These are phyloP conservation scores for Globisporangium solare DNA, from an alignment of 352 stramenopile species.

Conservation along the genomic window DNA sequence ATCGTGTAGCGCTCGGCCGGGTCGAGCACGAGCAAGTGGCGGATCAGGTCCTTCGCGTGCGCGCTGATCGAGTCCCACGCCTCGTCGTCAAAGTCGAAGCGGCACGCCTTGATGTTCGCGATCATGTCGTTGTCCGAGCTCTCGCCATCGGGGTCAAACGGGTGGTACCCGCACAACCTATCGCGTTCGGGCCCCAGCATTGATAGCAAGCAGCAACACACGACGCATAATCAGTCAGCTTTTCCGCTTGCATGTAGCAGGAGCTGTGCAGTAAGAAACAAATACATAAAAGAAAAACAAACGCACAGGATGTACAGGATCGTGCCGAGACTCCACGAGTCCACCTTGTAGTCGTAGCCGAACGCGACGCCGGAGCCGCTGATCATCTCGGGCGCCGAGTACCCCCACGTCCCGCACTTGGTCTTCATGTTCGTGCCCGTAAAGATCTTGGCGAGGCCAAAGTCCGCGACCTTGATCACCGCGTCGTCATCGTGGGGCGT, in stretches of 20 bases:
- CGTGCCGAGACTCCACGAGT: constrained; percentile 84
- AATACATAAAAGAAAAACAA: too few species aligned
- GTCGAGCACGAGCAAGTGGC: constrained; percentile 73
- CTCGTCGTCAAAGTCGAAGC: constrained; percentile 71
- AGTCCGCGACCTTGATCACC: constrained; percentile 77
- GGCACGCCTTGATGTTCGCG: constrained; percentile 67
- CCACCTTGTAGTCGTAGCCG: constrained; percentile 80
- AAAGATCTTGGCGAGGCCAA: constrained; percentile 83
- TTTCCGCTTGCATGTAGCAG: too few species aligned
- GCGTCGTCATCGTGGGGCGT: constrained; percentile 52
- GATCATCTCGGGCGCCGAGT: constrained; percentile 84
- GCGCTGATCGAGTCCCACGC: constrained; percentile 62
- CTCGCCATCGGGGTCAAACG: constrained; percentile 74
- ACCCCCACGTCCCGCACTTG: constrained; percentile 80
- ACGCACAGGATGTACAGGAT: constrained; percentile 80
- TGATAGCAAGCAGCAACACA: neutral
- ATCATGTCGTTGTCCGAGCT: constrained; percentile 83
- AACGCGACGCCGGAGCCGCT: constrained; percentile 62
- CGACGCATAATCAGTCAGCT: too few species aligned
- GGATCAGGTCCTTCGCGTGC: constrained; percentile 66
- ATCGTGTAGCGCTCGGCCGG: constrained; percentile 62
- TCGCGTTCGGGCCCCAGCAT: neutral
- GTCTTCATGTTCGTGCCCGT: constrained; percentile 66
- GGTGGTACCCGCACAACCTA: constrained; percentile 76
- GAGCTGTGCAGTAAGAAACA: too few species aligned